phyloP scores from a whole-genome alignment of 1,284 basidiomycete genomes.

The Sanghuangporus sanghuang region DNA sequence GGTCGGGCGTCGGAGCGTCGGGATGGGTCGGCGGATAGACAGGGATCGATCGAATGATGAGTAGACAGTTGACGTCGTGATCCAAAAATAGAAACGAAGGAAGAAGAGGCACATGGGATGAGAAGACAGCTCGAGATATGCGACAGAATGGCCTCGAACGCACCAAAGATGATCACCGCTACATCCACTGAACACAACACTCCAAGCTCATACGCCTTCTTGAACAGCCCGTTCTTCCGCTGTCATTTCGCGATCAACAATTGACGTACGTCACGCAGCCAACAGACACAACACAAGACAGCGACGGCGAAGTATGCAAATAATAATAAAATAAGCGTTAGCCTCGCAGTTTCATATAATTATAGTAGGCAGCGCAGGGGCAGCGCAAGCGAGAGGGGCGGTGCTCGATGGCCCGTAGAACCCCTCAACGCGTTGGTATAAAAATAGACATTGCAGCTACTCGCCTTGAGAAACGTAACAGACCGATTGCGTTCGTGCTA shows the following conservation, averaged over 20 bases:
- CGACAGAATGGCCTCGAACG: slow-evolving; percentile 22
- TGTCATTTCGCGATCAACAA: slow-evolving; percentile 10
- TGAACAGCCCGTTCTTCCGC: slow-evolving; percentile 44
- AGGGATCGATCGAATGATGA: background rate
- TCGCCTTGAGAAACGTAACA: slow-evolving; percentile 42
- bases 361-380: background rate
- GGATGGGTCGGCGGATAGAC: background rate
- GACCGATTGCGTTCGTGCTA: slow-evolving; percentile 42
- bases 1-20: background rate
- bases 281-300: background rate
- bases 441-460: slow-evolving; percentile 4
- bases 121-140: background rate
- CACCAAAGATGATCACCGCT: slow-evolving; percentile 46
- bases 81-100: slow-evolving; percentile 8
- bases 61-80: background rate
- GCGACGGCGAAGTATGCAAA: background rate
- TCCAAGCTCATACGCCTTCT: slow-evolving; percentile 45
- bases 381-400: background rate
- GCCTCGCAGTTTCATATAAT: slow-evolving; percentile 2
- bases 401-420: background rate
- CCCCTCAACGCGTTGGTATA: background rate
- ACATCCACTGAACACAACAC: slow-evolving; percentile 35
- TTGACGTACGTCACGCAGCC: background rate
- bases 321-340: slow-evolving; percentile 8
- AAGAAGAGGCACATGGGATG: background rate